These are phyloP conservation scores for Leccinum pseudoinsigne DNA, from an alignment of 1,284 basidiomycete genomes.

Conservation along the genomic window DNA sequence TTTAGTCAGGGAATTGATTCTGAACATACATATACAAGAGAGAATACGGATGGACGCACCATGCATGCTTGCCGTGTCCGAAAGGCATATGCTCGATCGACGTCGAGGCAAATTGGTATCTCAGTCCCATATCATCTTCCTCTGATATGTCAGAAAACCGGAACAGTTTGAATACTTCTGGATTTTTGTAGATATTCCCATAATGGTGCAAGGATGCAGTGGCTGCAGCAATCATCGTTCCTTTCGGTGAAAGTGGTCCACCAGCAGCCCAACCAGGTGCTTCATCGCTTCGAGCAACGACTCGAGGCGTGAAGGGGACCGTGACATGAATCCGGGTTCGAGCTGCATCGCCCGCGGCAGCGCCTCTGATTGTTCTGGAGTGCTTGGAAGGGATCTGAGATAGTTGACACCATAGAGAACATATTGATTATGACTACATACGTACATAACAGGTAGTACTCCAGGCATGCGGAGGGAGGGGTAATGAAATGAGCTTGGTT, in stretches of 20 bases:
- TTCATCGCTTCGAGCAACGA: constrained; percentile 50
- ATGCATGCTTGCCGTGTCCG: constrained; percentile 18
- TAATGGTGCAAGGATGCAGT: constrained; percentile 29
- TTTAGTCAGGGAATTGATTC: too few species aligned
- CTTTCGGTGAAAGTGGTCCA: constrained; percentile 34
- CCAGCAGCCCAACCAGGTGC: too few species aligned
- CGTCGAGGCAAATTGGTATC: constrained; percentile 21
- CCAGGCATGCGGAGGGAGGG: too few species aligned
- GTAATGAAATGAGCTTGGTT: too few species aligned
- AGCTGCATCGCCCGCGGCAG: constrained; percentile 63
- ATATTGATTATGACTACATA: too few species aligned
- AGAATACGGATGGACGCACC: constrained; percentile 4
- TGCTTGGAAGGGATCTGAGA: constrained; percentile 53
- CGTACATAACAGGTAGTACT: too few species aligned
- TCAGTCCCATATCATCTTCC: constrained; percentile 11
- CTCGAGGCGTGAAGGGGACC: constrained; percentile 49
- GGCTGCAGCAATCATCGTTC: constrained; percentile 29
- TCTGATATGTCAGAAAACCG: constrained; percentile 29
- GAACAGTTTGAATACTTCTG: constrained; percentile 34
- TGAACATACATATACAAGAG: neutral
- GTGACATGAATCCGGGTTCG: constrained; percentile 38
- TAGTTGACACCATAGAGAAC: constrained; percentile 35
- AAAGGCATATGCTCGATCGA: constrained; percentile 11
- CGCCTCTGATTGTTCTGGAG: constrained; percentile 46
- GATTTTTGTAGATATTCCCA: constrained; percentile 23